Percentiles rank a stretch among this genome's conserved stretches.
Evolutionary conservation across 805 yeast species (phyloP).

Genomic region (Wickerhamomyces silvicola): DNA sequence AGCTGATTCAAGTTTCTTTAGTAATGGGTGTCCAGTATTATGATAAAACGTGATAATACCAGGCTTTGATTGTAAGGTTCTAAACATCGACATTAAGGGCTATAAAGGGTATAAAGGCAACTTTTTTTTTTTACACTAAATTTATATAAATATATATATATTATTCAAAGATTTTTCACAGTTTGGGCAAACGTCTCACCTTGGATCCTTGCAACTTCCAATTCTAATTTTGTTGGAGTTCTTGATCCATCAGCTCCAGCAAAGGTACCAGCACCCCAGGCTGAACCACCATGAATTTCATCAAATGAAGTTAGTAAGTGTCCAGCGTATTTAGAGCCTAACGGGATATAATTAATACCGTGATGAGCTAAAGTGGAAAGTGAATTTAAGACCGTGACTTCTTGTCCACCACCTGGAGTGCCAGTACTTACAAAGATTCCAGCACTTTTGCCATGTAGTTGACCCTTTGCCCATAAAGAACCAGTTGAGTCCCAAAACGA

Average conservation of each 20-base stretch:
- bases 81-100: constrained; percentile 48
- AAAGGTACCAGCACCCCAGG: constrained; percentile 79
- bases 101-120: no score
- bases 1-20: constrained; percentile 1
- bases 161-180: constrained; percentile 8
- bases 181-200: constrained; percentile 52
- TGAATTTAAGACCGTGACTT: constrained; percentile 49
- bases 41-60: constrained; percentile 41
- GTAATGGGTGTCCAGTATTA: constrained; percentile 14
- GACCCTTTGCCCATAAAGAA: constrained; percentile 61
- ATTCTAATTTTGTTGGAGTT: constrained; percentile 52
- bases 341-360: constrained; percentile 66
- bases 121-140: background rate
- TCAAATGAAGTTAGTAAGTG: constrained; percentile 44
- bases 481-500: constrained; percentile 70
- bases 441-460: constrained; percentile 59
- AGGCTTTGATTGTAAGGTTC: constrained; percentile 37
- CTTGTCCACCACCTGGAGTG: constrained; percentile 69
- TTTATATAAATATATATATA: background rate
- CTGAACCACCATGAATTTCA: constrained; percentile 69
- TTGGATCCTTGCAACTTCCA: constrained; percentile 53
- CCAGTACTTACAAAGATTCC: constrained; percentile 66
- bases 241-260: constrained; percentile 72
- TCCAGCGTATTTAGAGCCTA: constrained; percentile 56
- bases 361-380: constrained; percentile 59